phyloP scores from a whole-genome alignment of 352 stramenopile species.

The Aphanomyces invadans region DNA sequence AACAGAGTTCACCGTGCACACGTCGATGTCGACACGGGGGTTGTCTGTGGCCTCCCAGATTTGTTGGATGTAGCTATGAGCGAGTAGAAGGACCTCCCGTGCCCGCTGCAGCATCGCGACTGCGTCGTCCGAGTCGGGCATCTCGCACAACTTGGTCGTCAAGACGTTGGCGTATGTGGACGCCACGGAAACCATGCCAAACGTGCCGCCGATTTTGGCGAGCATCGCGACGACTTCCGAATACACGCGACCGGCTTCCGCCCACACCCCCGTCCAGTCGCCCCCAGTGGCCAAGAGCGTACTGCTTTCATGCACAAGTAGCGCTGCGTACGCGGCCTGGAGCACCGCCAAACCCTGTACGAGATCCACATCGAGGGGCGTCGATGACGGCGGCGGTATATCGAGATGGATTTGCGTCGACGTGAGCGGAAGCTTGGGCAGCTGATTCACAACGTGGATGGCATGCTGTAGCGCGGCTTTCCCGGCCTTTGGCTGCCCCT shows the following conservation, averaged over 20 bases:
- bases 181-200: conserved; percentile 7
- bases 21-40: background rate
- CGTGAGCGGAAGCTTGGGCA: background rate
- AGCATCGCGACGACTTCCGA: background rate
- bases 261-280: conserved; percentile 11
- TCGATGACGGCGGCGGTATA: background rate
- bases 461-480: background rate
- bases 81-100: background rate
- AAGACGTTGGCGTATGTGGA: background rate
- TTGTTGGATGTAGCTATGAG: conserved; percentile 6
- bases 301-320: conserved; percentile 9
- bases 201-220: background rate
- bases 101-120: background rate
- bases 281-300: background rate
- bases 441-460: background rate
- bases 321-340: conserved; percentile 10
- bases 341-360: background rate
- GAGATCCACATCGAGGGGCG: conserved; percentile 5
- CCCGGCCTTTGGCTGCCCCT: conserved; percentile 7
- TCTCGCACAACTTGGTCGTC: background rate
- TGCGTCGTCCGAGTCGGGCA: background rate
- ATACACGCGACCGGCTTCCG: conserved; percentile 9
- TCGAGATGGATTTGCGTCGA: background rate
- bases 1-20: background rate
- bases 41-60: background rate